These are phyloP conservation scores for Suillus alpinus DNA, from an alignment of 768 basidiomycete species.

Conservation along the genomic window DNA sequence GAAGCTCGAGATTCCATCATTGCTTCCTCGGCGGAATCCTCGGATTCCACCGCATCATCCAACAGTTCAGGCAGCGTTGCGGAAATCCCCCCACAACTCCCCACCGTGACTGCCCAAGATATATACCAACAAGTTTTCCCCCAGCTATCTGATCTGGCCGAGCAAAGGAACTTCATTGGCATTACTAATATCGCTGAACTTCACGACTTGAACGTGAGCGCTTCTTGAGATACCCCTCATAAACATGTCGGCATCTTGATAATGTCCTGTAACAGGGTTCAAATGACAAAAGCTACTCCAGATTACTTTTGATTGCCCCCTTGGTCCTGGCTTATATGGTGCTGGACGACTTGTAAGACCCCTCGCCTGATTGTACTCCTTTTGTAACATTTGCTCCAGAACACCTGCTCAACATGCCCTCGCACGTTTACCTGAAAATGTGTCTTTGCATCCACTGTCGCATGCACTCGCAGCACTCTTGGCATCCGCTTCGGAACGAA, in stretches of 20 bases:
- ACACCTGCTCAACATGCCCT: constrained; percentile 59
- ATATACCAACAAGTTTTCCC: constrained; percentile 45
- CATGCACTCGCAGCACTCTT: constrained; percentile 46
- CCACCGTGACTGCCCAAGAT: constrained; percentile 27
- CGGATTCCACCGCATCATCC: not conserved
- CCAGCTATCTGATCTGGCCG: constrained; percentile 42
- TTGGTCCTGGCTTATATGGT: constrained; percentile 66
- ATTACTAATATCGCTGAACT: constrained; percentile 49
- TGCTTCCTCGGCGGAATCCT: not conserved
- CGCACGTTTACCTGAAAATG: constrained; percentile 49
- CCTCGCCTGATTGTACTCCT: not conserved
- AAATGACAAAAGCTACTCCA: constrained; percentile 38
- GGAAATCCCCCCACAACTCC: constrained; percentile 15
- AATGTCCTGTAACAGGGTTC: constrained; percentile 26
- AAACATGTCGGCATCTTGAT: constrained; percentile 2
- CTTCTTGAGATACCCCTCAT: constrained; percentile 4
- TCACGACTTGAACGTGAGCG: constrained; percentile 51
- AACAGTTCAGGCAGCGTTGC: constrained; percentile 8
- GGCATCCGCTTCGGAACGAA: constrained; percentile 49
- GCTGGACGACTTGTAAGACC: constrained; percentile 48
- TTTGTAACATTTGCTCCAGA: constrained; percentile 33
- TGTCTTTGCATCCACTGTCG: constrained; percentile 43
- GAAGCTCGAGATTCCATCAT: constrained; percentile 35
- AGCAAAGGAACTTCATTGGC: constrained; percentile 39
- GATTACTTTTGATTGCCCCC: constrained; percentile 55